These are phyloP conservation scores for Cubamyces lactineus DNA, from an alignment of 768 basidiomycete genomes.

Conservation along the genomic window DNA sequence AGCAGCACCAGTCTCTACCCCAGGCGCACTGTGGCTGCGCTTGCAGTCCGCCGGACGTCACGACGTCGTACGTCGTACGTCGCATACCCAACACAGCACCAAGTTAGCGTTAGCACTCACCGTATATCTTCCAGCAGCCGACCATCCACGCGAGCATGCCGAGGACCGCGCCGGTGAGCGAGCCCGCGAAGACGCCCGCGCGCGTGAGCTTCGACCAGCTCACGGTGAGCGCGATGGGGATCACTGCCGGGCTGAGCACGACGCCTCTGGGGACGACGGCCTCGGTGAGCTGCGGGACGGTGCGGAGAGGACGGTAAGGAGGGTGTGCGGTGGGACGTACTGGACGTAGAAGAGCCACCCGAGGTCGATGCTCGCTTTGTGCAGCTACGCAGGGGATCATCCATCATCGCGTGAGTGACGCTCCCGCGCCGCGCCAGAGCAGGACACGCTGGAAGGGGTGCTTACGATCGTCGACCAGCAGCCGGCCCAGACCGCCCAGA, in stretches of 20 bases:
- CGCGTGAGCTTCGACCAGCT: constrained; percentile 50
- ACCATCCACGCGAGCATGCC: constrained; percentile 57
- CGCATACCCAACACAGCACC: too few species aligned
- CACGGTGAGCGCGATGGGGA: constrained; percentile 51
- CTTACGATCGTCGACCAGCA: constrained; percentile 41
- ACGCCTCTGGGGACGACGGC: too few species aligned
- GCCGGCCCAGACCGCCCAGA: constrained; percentile 44
- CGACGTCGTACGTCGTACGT: too few species aligned
- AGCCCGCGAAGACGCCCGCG: constrained; percentile 44
- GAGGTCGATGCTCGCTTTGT: constrained; percentile 48
- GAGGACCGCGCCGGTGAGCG: constrained; percentile 44
- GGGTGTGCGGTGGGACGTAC: too few species aligned
- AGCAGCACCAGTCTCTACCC: too few species aligned
- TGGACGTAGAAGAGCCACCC: constrained; percentile 56
- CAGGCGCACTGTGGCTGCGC: too few species aligned
- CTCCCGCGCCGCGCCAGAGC: too few species aligned
- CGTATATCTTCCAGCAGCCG: constrained; percentile 53
- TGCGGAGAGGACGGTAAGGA: too few species aligned
- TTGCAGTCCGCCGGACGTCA: too few species aligned
- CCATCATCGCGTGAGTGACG: too few species aligned
- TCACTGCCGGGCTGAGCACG: constrained; percentile 52
- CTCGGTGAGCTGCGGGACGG: too few species aligned
- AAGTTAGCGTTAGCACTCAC: constrained; percentile 32
- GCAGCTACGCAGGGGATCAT: constrained; percentile 38
- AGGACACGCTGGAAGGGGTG: too few species aligned